A percentile compares a stretch with the other conserved stretches of the same genome.
These are phyloP conservation scores for Cladorrhinum sp. DNA, from an alignment of 2,329 filamentous ascomycete species.

Conservation along the genomic window DNA sequence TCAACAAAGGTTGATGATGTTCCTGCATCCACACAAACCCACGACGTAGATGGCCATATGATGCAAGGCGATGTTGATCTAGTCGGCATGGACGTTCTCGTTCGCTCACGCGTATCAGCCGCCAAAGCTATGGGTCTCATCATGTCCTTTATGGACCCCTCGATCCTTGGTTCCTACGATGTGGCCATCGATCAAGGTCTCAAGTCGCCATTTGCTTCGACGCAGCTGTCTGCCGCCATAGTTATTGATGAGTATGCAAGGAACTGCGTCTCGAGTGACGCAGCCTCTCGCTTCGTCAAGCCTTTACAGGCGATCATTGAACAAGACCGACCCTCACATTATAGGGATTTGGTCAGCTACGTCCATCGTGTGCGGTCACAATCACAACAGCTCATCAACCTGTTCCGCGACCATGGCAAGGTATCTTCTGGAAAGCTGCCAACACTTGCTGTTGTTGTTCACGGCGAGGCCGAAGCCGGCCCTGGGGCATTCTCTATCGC, in stretches of 20 bases:
- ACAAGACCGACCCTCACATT: conserved; percentile 73
- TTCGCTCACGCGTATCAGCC: conserved; percentile 84
- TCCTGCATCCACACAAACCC: conserved; percentile 62
- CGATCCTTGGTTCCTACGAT: conserved; percentile 61
- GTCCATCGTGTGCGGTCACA: conserved; percentile 87
- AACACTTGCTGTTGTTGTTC: conserved; percentile 81
- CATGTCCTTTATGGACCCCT: conserved; percentile 71
- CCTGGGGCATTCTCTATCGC: conserved; percentile 86
- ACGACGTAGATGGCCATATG: conserved; percentile 98
- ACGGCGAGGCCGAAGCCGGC: conserved; percentile 87
- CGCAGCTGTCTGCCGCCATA: conserved; percentile 78
- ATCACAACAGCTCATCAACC: conserved; percentile 83
- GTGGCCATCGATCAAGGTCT: conserved; percentile 64
- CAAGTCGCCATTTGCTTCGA: conserved; percentile 73
- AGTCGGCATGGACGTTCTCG: conserved; percentile 82
- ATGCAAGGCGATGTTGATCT: conserved; percentile 95
- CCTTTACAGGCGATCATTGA: conserved; percentile 75
- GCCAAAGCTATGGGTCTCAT: conserved; percentile 82
- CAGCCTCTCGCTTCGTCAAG: conserved; percentile 58
- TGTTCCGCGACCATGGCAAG: conserved; percentile 89
- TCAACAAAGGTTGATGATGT: conserved; percentile 77
- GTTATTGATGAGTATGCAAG: conserved; percentile 87
- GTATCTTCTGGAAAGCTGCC: conserved; percentile 74
- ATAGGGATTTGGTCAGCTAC: conserved; percentile 86
- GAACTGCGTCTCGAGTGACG: conserved; percentile 44